Base-by-base conservation (phyloP, 495 filamentous ascomycete genomes). In the Podospora anserina region DNA sequence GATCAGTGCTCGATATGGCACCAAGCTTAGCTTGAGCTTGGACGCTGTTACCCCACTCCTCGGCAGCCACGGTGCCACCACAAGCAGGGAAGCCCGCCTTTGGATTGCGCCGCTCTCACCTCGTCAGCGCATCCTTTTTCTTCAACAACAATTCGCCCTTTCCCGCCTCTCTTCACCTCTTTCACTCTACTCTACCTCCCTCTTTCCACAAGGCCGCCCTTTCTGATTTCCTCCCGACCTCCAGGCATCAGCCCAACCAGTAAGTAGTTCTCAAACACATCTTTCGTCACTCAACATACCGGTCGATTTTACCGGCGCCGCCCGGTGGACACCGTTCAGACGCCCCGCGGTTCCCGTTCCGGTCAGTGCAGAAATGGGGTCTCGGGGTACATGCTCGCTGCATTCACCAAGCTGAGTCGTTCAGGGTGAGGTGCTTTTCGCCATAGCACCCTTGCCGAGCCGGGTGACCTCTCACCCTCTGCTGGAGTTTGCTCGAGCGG, bases 381-480 rank as follows among this genome's bases (percentile, higher is more conserved):
- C 54, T 56, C 19, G 39, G 39, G 39, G 39, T 58, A 19, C 55
- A 58, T 58, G n/a, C 55, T 15, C n/a, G n/a, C 55, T 26, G 55
- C 9, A 49, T 49, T 49, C 4, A 32, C 30, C 39, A 49, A 49
- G 39, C 39, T 18, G 60, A 66, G 64, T 64, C 64, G 64, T 66
- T 9, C 5, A 58, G 55, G 55, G 15, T 23, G 55, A 63, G 16
- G 28, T 6, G 20, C 2, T 58, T 65, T 4, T 65, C 58, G 13
- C 27, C 67, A 49, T 55, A 44, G 49, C 30, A 66, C 39, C 68
- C 70, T 63, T 59, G 63, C 49, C 58, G 49, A 54, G 30, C 54
- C 60, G 61, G 64, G 63, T 19, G 58, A 67, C 28, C 58, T 23
- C 54, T 57, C 1, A 23, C 23, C 23, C 23, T 23, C 23, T 23